Evolutionary conservation across 202 grass and related monocot genomes (phyloP).

Genomic region (Brachypodium distachyon): DNA sequence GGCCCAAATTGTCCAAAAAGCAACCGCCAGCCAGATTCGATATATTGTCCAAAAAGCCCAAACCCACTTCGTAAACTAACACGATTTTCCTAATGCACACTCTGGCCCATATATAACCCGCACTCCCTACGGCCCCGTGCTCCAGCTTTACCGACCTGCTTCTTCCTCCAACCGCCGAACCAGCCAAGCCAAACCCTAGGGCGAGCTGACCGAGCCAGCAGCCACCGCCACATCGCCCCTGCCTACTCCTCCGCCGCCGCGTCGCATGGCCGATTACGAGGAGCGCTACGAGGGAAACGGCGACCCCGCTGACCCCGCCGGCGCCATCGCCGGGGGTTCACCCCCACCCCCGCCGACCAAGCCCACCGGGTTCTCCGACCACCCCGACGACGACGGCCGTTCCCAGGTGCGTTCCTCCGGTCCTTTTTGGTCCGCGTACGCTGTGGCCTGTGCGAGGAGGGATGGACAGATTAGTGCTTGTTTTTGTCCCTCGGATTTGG

Average conservation of each 20-base stretch:
- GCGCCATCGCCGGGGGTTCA: neutral
- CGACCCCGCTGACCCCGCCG: neutral
- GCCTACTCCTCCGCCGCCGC: neutral
- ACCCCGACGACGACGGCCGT: constrained; percentile 33
- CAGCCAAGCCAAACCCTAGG: constrained; percentile 25
- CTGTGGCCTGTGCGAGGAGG: neutral
- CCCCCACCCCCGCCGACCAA: constrained; percentile 18
- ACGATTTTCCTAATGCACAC: too few species aligned
- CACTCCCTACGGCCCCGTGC: neutral
- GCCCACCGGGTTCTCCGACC: constrained; percentile 23
- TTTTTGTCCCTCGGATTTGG: neutral
- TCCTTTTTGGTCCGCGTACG: neutral
- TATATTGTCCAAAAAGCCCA: too few species aligned
- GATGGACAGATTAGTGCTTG: neutral
- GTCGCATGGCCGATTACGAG: constrained; percentile 35
- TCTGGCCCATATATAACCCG: neutral
- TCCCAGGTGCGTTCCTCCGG: constrained; percentile 1
- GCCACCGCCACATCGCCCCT: neutral
- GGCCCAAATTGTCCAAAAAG: too few species aligned
- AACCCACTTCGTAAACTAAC: too few species aligned
- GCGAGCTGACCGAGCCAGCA: neutral
- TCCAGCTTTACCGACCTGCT: neutral
- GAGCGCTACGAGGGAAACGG: constrained; percentile 36
- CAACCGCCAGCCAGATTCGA: too few species aligned
- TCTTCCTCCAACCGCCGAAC: neutral